These are phyloP conservation scores for Crithidia mellificae DNA, from an alignment of 208 protist genomes.

Conservation along the genomic window DNA sequence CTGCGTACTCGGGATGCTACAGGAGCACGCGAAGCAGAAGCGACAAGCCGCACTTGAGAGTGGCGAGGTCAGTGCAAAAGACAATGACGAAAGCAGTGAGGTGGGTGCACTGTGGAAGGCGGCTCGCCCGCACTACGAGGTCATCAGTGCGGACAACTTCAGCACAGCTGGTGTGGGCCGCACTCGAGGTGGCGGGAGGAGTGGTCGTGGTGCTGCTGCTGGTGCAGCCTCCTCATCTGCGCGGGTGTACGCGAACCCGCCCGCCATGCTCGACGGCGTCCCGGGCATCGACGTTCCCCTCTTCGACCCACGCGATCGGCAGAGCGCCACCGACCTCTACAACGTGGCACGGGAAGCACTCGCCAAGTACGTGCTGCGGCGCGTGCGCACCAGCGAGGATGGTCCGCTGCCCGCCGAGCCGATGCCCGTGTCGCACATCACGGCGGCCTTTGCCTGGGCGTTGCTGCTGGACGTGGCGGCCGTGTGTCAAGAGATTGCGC, in stretches of 20 bases:
- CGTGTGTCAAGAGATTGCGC: conserved; percentile 61
- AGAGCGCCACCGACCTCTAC: conserved; percentile 49
- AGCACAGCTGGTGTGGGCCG: not conserved
- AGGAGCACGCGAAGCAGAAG: conserved; percentile 14
- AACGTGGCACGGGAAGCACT: conserved; percentile 51
- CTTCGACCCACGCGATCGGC: conserved; percentile 34
- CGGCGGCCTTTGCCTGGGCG: conserved; percentile 55
- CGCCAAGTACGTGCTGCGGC: conserved; percentile 68
- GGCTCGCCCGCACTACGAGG: conserved; percentile 37
- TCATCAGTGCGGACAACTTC: conserved; percentile 57
- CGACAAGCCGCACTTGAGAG: not conserved
- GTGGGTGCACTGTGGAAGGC: conserved; percentile 5
- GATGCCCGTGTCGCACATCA: conserved; percentile 34
- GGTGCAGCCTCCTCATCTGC: conserved; percentile 41
- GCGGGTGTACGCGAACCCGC: conserved; percentile 13
- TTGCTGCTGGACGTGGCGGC: conserved; percentile 68
- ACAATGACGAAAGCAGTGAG: not conserved
- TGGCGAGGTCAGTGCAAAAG: not conserved
- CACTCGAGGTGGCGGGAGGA: not conserved
- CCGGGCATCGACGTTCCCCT: conserved; percentile 21
- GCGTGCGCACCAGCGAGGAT: conserved; percentile 35
- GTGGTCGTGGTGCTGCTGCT: not conserved
- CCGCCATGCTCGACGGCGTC: not conserved
- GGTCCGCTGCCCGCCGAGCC: not conserved
- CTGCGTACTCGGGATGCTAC: conserved; percentile 27